phyloP scores from a whole-genome alignment of 192 early-diverging fungal species.

The Thamnidium elegans region DNA sequence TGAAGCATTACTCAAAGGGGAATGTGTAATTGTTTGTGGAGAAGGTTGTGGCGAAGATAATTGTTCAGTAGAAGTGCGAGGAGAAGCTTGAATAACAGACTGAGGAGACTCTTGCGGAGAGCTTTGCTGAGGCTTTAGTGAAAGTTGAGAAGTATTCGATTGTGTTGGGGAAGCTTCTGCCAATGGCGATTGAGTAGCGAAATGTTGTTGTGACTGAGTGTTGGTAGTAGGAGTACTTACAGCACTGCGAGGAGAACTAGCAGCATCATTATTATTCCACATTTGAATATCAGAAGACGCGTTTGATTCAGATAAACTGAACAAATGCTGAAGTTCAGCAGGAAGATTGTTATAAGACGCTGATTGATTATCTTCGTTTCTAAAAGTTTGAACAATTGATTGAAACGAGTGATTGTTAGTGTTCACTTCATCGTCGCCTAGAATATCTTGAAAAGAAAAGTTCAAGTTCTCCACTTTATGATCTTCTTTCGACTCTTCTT shows the following conservation, averaged over 20 bases:
- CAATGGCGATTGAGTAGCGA: neutral
- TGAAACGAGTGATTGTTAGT: conserved; percentile 12
- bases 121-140: neutral
- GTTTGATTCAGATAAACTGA: conserved; percentile 17
- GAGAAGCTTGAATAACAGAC: neutral
- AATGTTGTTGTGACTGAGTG: neutral
- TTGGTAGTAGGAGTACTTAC: neutral
- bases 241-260: neutral
- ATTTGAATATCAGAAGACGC: conserved; percentile 12
- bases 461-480: conserved; percentile 10
- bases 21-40: neutral
- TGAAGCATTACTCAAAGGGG: neutral
- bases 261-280: conserved; percentile 1
- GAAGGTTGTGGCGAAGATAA: neutral
- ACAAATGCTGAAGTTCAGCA: conserved; percentile 23
- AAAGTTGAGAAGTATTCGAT: no score
- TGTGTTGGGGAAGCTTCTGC: neutral
- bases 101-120: conserved; percentile 5
- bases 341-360: conserved; percentile 19
- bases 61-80: neutral
- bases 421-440: conserved; percentile 4
- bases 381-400: conserved; percentile 15
- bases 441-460: conserved; percentile 24
- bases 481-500: conserved; percentile 7
- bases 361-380: conserved; percentile 13